phyloP scores from a whole-genome alignment of 371 early-diverging fungal genomes.

The Quaeritorhiza haematococci region DNA sequence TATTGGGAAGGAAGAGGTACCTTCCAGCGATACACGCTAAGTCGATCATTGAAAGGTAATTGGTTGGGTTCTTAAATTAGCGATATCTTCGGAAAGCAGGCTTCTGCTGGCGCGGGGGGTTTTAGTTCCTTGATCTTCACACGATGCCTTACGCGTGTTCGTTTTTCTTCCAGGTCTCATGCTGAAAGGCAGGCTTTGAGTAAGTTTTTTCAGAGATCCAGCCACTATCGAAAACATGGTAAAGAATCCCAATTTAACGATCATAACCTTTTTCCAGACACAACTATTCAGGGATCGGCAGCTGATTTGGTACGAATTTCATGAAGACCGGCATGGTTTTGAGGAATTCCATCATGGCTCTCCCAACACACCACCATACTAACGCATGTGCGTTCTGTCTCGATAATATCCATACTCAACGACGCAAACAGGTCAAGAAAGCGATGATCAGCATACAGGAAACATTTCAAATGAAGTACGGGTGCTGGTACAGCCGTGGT shows the following conservation, averaged over 20 bases:
- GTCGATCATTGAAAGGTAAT: constrained; percentile 6
- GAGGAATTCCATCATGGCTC: too few species aligned
- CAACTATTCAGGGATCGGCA: constrained; percentile 23
- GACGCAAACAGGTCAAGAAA: not conserved
- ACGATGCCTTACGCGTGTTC: not conserved
- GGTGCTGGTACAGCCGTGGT: not conserved
- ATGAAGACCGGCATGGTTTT: too few species aligned
- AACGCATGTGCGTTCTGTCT: too few species aligned
- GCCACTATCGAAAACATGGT: not conserved
- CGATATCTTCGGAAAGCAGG: not conserved
- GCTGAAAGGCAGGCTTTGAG: constrained; percentile 18
- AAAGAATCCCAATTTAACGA: not conserved
- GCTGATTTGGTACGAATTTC: constrained; percentile 12
- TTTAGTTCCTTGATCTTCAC: not conserved
- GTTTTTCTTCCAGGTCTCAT: constrained; percentile 2
- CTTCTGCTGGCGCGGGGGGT: not conserved
- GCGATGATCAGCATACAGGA: constrained; percentile 6
- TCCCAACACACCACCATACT: too few species aligned
- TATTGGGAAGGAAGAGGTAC: constrained; percentile 15
- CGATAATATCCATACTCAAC: not conserved
- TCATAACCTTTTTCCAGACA: constrained; percentile 9
- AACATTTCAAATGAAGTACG: not conserved
- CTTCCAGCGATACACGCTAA: constrained; percentile 14
- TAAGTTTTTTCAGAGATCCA: constrained; percentile 1
- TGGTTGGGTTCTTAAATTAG: not conserved